Conservation (phyloP, 169 alveolate genomes). For the Eimeria necatrix region DNA sequence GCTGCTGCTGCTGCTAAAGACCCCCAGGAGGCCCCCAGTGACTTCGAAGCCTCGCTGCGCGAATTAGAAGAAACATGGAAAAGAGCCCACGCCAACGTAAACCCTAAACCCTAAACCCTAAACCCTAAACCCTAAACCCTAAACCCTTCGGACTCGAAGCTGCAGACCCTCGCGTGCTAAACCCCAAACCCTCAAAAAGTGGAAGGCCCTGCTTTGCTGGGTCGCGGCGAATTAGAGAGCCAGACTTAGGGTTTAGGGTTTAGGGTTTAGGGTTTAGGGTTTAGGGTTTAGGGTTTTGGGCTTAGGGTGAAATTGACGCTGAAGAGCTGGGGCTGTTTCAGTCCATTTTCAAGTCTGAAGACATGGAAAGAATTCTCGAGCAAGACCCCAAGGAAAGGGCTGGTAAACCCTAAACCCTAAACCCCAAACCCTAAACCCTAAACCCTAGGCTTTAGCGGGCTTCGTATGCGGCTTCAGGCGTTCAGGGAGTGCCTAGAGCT, state of each 20-base stretch:
- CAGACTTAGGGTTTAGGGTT: background rate
- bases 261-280: slow-evolving; percentile 11
- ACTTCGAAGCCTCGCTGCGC: background rate
- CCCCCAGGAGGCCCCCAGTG: background rate
- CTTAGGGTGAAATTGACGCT: slow-evolving; percentile 58
- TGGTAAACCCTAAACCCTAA: slow-evolving; percentile 54
- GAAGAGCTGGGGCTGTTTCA: slow-evolving; percentile 51
- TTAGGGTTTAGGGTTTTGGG: background rate
- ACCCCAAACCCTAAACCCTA: slow-evolving; percentile 36
- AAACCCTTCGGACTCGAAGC: background rate
- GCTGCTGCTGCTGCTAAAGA: background rate
- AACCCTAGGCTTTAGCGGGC: background rate
- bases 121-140: slow-evolving; percentile 29
- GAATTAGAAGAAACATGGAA: slow-evolving; percentile 8
- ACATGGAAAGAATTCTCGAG: background rate
- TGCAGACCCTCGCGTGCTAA: background rate
- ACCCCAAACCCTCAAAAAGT: background rate
- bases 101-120: background rate
- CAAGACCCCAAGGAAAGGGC: background rate
- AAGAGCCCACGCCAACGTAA: background rate
- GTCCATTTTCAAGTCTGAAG: slow-evolving; percentile 48
- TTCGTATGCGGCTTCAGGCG: background rate
- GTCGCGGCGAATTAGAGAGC: background rate
- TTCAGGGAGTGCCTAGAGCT: background rate
- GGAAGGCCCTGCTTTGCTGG: background rate